Base-by-base conservation (phyloP, 352 stramenopile genomes). In the Thalassiosira gravida region DNA sequence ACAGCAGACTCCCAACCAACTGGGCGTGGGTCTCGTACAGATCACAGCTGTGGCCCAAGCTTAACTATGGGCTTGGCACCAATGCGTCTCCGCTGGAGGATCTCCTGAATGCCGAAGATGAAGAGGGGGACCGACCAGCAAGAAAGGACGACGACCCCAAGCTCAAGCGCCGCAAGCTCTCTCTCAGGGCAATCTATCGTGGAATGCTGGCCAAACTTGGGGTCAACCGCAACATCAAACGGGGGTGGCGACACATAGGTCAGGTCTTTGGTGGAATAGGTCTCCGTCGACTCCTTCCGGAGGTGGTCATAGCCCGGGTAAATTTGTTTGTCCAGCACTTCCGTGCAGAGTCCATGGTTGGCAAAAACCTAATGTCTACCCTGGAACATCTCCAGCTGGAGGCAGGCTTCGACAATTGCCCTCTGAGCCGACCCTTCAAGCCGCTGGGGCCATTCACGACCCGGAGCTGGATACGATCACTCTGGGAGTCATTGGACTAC, bases 401-500 rank as follows among this genome's bases (percentile, higher is more conserved):
- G 16, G 24, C 18, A 50, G 42, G 32, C 22, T 53, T 20, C 24
- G 44, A 52, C 24, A 50, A 25, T 22, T 50, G 11, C 53, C 53
- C 61, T n/a, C 27, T 44, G 25, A 30, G 11, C n/a, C 27, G 14
- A 53, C 35, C 32, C 2, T 53, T 37, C 35, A 0, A 50, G 13
- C 39, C 20, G 2, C 58, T 44, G 11, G 57, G 56, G 14, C 16
- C 25, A 44, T n/a, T 61, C 8, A 53, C 57, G 0, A 76, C 67
- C 11, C 24, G 35, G 9, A 68, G 39, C 27, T 76, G 67, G 67
- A 32, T 58, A 20, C 27, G 49, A 39, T 67, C 55, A 13, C 56
- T 76, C 13, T 76, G 67, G 67, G 47, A 68, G 18, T 37, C 20
- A 0, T 9, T 74, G 2, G 44, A 53, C n/a, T 24, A 56, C 2